These are phyloP conservation scores for Stentor coeruleus DNA, from an alignment of 73 alveolate genomes.

Conservation along the genomic window DNA sequence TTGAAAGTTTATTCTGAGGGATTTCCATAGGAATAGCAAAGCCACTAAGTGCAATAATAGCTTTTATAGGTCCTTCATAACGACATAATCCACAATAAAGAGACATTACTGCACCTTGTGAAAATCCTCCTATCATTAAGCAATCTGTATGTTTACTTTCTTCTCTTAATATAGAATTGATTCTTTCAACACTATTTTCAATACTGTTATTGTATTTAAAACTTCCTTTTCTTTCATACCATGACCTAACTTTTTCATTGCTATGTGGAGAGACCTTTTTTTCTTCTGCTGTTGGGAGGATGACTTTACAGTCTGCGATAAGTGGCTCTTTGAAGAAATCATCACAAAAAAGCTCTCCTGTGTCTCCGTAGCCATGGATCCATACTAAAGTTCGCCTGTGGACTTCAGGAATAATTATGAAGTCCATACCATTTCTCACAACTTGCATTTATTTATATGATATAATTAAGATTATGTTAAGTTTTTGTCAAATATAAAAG, in stretches of 20 bases:
- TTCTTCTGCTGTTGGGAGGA: constrained; percentile 9
- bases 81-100: background rate
- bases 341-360: constrained; percentile 74
- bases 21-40: background rate
- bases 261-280: background rate
- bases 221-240: background rate
- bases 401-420: background rate
- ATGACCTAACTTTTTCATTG: background rate
- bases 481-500: too few relatives aligned
- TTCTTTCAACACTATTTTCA: background rate
- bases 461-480: too few relatives aligned
- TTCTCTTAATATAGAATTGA: background rate
- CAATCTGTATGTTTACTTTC: background rate
- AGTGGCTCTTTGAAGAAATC: constrained; percentile 39
- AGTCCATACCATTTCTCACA: background rate
- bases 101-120: constrained; percentile 29
- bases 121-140: constrained; percentile 20
- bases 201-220: background rate
- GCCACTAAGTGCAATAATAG: constrained; percentile 20
- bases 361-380: constrained; percentile 94
- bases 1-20: background rate
- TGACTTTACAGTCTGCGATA: background rate
- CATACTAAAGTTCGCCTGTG: constrained; percentile 82
- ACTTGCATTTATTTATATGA: too few relatives aligned
- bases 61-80: background rate